A percentile compares a stretch with the other conserved stretches of the same genome.
Evolutionary conservation across 2,329 filamentous ascomycete species (phyloP).

Genomic region (Hymenoscyphus linearis): DNA sequence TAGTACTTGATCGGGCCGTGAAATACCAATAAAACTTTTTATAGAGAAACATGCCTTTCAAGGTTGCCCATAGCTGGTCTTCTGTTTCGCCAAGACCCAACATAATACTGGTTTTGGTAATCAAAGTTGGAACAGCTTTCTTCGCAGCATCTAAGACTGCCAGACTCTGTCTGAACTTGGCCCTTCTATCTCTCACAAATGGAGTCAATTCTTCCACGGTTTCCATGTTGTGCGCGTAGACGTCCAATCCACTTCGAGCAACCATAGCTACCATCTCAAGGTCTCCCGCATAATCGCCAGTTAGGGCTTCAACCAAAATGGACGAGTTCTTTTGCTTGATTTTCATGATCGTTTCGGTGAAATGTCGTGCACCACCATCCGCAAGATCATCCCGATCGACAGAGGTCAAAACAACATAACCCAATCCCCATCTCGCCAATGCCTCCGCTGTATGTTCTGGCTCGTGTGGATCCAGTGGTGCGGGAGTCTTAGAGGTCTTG

Average conservation of each 20-base stretch:
- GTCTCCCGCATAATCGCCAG: conserved; percentile 83
- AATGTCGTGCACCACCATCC: conserved; percentile 85
- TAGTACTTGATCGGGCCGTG: conserved; percentile 6
- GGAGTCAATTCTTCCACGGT: conserved; percentile 89
- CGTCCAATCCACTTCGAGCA: conserved; percentile 82
- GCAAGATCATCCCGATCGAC: conserved; percentile 90
- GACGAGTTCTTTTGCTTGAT: conserved; percentile 81
- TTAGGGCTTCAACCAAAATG: conserved; percentile 76
- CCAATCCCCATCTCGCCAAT: conserved; percentile 84
- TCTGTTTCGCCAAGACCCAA: conserved; percentile 90
- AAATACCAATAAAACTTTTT: neutral
- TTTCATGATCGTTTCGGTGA: conserved; percentile 87
- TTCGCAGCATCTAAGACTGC: conserved; percentile 78
- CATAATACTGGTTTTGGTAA: conserved; percentile 99
- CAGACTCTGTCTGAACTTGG: conserved; percentile 82
- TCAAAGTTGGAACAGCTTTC: conserved; percentile 64
- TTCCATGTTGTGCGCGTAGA: conserved; percentile 96
- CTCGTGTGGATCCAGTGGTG: conserved; percentile 88
- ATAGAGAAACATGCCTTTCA: conserved; percentile 50
- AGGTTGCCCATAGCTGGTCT: conserved; percentile 72
- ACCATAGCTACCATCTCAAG: conserved; percentile 82
- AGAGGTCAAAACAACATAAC: conserved; percentile 89
- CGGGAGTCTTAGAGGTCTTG: conserved; percentile 72
- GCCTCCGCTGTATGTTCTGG: conserved; percentile 96
- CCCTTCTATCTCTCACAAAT: conserved; percentile 81